Evolutionary conservation across 768 basidiomycete species (phyloP), one percentile per base, ranked within the genome.

Genomic region (Lactifluus piperatus): DNA sequence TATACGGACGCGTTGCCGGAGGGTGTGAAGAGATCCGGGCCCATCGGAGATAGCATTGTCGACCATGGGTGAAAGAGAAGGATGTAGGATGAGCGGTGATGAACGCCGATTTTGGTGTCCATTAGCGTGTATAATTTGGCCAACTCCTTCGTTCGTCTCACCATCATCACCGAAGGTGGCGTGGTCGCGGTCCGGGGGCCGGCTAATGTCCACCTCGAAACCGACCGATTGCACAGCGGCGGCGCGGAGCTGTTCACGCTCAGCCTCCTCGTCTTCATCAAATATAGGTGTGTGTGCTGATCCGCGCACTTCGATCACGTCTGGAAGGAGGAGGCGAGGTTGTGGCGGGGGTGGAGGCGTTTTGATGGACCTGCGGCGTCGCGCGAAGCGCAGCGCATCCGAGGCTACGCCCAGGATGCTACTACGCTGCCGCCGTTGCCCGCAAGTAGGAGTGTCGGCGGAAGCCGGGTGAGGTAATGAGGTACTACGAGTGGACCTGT

Each of bases 161-260:
- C 73, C 75, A 29, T 76, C 74, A 44, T 75, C 74, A 47, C 76
- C 76, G 29, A 74, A 72, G 18, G 68, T 61, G 53, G 68, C 71
- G 32, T 73, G 71, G 5, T 73, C 68, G 43, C 69, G 67, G 39
- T 58, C 56, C 48, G 53, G 59, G 39, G 58, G 69, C 26, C 78
- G 76, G n/a, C 78, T 66, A 45, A 81, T 73, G 34, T 77, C 77
- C 10, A 81, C 79, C 56, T 75, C 79, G 32, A 90, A 74, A 6
- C 89, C 89, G 48, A 91, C 83, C 13, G 85, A 81, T 66, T 88
- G 83, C 0, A 88, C 89, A 18, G 89, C 89, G 39, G 80, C 82
- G 55, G 86, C 84, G 32, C 87, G 75, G 32, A 91, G 72, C n/a
- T 86, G 80, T 62, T 86, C 81, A 10, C 89, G 80, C 65, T 91